These are phyloP conservation scores for Lanmaoa rubissima DNA, from an alignment of 768 basidiomycete species.

Conservation along the genomic window DNA sequence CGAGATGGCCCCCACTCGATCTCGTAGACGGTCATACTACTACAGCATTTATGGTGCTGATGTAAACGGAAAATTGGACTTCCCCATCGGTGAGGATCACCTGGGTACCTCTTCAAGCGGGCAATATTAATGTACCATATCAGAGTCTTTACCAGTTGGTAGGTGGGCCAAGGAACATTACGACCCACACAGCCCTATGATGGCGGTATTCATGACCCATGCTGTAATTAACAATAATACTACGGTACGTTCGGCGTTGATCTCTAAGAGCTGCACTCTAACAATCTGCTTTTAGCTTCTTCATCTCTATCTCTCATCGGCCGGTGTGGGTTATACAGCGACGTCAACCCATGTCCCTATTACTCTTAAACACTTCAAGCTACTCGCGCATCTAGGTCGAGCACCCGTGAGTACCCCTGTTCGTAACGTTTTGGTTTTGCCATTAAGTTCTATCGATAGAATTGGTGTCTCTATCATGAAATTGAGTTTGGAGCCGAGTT, in stretches of 20 bases:
- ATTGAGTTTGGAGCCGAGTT: slow-evolving; percentile 69
- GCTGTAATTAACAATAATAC: slow-evolving; percentile 67
- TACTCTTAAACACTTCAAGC: slow-evolving; percentile 73
- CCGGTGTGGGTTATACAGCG: slow-evolving; percentile 20
- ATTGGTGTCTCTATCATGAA: slow-evolving; percentile 52
- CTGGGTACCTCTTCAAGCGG: neutral
- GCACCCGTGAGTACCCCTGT: slow-evolving; percentile 48
- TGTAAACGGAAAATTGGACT: slow-evolving; percentile 49
- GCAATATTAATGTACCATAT: slow-evolving; percentile 3
- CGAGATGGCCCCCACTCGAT: slow-evolving; percentile 57
- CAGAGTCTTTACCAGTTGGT: slow-evolving; percentile 58
- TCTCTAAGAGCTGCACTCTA: neutral
- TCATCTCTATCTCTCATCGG: slow-evolving; percentile 40
- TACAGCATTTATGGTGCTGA: slow-evolving; percentile 39
- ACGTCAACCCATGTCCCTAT: slow-evolving; percentile 52
- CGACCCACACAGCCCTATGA: slow-evolving; percentile 53
- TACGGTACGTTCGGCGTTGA: slow-evolving; percentile 20
- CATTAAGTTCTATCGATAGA: slow-evolving; percentile 35
- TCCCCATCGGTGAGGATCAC: slow-evolving; percentile 49
- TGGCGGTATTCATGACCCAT: slow-evolving; percentile 70
- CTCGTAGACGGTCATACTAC: slow-evolving; percentile 55
- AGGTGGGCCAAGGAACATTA: slow-evolving; percentile 59
- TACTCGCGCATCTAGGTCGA: slow-evolving; percentile 66
- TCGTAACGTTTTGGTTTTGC: neutral
- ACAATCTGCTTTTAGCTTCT: slow-evolving; percentile 41